Conservation (phyloP, 1,284 basidiomycete genomes). For the Porogramme epimiltina region DNA sequence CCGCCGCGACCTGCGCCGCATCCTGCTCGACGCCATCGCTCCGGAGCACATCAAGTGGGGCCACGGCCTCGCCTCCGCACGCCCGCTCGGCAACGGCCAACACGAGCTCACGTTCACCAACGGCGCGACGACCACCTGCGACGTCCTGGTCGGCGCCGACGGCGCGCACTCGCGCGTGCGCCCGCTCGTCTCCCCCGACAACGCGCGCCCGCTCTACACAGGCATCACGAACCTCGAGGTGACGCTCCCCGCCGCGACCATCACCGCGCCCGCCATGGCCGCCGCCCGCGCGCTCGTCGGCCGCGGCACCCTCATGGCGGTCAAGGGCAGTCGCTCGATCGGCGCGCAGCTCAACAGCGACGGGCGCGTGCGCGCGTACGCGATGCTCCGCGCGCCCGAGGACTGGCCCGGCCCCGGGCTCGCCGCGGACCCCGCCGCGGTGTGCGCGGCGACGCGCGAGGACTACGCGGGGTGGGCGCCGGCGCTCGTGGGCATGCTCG, state of each 20-base stretch:
- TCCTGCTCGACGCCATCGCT: conserved; percentile 14
- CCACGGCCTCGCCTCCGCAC: conserved; percentile 6
- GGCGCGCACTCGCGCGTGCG: conserved; percentile 46
- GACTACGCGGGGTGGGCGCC: too few species aligned
- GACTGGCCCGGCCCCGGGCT: conserved; percentile 10
- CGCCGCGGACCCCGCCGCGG: conserved; percentile 7
- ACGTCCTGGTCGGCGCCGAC: conserved; percentile 36
- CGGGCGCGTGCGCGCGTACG: conserved; percentile 12
- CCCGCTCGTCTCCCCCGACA: conserved; percentile 25
- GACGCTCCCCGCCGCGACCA: background rate
- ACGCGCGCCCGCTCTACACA: conserved; percentile 3
- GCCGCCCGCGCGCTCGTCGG: conserved; percentile 9
- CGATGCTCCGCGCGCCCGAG: conserved; percentile 1
- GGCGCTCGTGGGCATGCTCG: conserved; percentile 7
- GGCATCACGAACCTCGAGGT: conserved; percentile 11
- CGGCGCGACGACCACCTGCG: conserved; percentile 2
- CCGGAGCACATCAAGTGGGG: conserved; percentile 9
- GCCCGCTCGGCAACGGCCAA: background rate
- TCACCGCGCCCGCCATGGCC: background rate
- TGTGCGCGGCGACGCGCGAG: too few species aligned
- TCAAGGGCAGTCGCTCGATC: conserved; percentile 4
- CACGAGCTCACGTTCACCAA: conserved; percentile 15
- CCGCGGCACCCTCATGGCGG: conserved; percentile 1
- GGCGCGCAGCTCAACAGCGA: background rate
- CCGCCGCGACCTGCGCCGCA: conserved; percentile 14